These are phyloP conservation scores for Phytophthora sojae DNA, from an alignment of 352 stramenopile genomes.

Conservation along the genomic window DNA sequence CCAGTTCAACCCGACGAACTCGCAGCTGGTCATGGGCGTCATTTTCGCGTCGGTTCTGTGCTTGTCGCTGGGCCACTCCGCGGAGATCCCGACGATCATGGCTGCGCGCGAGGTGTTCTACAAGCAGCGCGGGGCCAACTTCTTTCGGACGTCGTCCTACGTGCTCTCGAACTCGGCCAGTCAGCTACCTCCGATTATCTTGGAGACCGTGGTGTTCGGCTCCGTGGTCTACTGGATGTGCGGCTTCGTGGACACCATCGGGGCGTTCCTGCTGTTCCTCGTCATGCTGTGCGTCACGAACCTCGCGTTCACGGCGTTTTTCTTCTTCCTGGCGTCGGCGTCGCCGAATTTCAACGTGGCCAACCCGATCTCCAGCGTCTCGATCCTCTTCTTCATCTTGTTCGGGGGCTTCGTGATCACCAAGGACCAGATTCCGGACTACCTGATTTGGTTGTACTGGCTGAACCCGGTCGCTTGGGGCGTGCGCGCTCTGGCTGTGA, in stretches of 20 bases:
- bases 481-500: constrained; percentile 15
- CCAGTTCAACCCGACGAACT: no score
- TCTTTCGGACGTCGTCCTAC: no score
- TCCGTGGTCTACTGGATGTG: constrained; percentile 59
- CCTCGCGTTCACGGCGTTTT: constrained; percentile 34
- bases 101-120: no score
- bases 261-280: constrained; percentile 32
- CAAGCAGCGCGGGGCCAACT: no score
- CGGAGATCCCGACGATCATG: no score
- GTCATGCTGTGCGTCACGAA: constrained; percentile 62
- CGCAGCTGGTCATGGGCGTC: no score
- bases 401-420: constrained; percentile 20
- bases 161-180: no score
- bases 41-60: no score
- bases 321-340: constrained; percentile 34
- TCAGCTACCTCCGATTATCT: no score
- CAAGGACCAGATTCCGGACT: constrained; percentile 19
- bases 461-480: constrained; percentile 14
- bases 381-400: constrained; percentile 17
- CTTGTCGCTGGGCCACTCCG: no score
- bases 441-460: constrained; percentile 24
- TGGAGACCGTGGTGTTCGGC: constrained; percentile 58
- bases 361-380: constrained; percentile 23
- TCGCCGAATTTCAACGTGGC: constrained; percentile 29
- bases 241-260: constrained; percentile 44